Base-by-base conservation (phyloP, 2,329 filamentous ascomycete genomes). In the Aureobasidium subglaciale region DNA sequence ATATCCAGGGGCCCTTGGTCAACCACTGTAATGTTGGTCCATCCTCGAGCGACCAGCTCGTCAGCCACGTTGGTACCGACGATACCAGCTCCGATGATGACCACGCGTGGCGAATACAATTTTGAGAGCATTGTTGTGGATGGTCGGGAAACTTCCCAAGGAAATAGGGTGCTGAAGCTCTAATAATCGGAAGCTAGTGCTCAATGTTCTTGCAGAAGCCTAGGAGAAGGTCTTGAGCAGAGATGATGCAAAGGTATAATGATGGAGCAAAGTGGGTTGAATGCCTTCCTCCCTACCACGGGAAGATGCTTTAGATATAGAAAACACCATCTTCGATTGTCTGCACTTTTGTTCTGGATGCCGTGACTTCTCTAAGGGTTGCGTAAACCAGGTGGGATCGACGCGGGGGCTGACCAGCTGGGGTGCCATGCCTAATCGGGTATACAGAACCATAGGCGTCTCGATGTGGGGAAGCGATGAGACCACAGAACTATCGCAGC, bases 61-160 rank as follows among this genome's bases (percentile, higher is more conserved):
- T 85, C 82, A 46, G 82, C 82, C 46, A 85, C 68, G 58, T 85
- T 85, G 56, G 77, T 75, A 43, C 82, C 82, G 57, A 85, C 82
- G 56, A 85, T 84, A 45, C 82, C 82, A 49, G 82, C 82, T 34
- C 82, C 82, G 58, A 83, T 81, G 58, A 83, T 81, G 57, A 83
- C 77, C 58, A 83, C 77, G 75, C 76, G 0, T 77, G 77, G 53
- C 32, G 53, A 55, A 22, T 55, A 48, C 29, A 55, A 24, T 24
- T 55, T 55, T 15, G 53, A 55, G 15, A 55, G 53, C 53, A 55
- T 55, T 40, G 25, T 52, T 40, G 35, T 52, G 48, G 8, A 15
- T 38, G 8, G 8, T 48, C 18, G 35, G 29, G 18, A 38, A 5
- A 1, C 7, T 27, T 32, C 37, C 25, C 49, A 20, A 22, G 8